Evolutionary conservation across 257 asterid species (phyloP).

Genomic region (Mentha longifolia): DNA sequence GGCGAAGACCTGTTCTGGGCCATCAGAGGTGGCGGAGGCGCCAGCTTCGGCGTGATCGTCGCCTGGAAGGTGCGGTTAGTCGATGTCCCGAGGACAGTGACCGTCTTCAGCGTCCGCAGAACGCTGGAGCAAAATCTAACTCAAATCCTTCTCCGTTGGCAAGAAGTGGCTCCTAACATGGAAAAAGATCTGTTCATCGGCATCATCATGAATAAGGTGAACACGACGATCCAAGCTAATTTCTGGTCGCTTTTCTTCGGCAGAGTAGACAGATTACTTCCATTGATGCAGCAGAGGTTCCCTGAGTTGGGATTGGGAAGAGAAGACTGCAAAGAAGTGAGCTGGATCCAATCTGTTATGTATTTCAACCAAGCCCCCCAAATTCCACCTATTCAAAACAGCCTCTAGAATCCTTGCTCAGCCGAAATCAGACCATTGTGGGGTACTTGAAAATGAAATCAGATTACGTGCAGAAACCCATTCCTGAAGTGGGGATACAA

Average conservation of each 20-base stretch:
- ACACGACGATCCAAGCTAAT: not conserved
- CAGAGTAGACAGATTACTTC: slow-evolving; percentile 10
- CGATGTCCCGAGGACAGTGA: slow-evolving; percentile 21
- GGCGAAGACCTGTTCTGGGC: not conserved
- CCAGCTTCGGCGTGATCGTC: not conserved
- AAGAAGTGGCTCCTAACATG: slow-evolving; percentile 22
- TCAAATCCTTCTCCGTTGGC: slow-evolving; percentile 35
- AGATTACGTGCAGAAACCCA: slow-evolving; percentile 15
- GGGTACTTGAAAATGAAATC: slow-evolving; percentile 18
- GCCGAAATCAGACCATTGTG: not conserved
- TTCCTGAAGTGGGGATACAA: not conserved
- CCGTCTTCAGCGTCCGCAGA: not conserved
- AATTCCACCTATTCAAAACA: not conserved
- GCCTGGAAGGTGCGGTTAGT: not conserved
- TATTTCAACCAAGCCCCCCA: not conserved
- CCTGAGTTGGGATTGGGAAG: not conserved
- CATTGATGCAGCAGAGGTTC: not conserved
- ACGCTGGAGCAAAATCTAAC: not conserved
- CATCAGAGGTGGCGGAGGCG: not conserved
- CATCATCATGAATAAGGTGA: not conserved
- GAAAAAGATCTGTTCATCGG: slow-evolving; percentile 29
- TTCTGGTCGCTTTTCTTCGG: slow-evolving; percentile 23
- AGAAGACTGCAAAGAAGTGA: not conserved
- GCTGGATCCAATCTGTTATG: slow-evolving; percentile 14
- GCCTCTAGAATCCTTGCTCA: not conserved